phyloP scores from a whole-genome alignment of 2,329 filamentous ascomycete species.

The Claviceps quebecensis region DNA sequence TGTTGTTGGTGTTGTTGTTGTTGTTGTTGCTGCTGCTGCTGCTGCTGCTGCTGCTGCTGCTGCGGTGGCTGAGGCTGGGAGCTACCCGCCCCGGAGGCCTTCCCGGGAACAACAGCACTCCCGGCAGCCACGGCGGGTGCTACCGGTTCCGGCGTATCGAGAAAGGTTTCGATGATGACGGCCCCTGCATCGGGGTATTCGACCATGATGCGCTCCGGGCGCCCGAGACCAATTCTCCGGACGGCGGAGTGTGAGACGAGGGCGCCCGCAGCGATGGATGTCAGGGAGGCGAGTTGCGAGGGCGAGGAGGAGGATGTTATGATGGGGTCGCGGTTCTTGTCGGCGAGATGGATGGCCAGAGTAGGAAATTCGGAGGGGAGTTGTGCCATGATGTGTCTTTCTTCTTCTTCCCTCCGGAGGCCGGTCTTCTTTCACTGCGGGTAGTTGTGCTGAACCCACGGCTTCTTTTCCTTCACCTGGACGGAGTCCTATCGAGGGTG shows the following conservation, averaged over 20 bases:
- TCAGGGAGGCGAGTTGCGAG: constrained; percentile 34
- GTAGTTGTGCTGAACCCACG: too few relatives aligned
- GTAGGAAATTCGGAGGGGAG: constrained; percentile 34
- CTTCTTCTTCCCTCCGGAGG: background rate
- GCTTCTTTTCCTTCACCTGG: too few relatives aligned
- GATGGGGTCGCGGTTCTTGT: constrained; percentile 42
- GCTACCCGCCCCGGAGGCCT: background rate
- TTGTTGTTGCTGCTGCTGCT: too few relatives aligned
- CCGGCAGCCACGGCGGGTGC: constrained; percentile 5
- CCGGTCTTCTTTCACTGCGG: background rate
- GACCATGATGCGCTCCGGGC: constrained; percentile 42
- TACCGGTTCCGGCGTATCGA: constrained; percentile 23
- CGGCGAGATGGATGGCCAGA: constrained; percentile 42
- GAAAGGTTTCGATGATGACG: constrained; percentile 31
- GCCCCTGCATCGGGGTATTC: constrained; percentile 34
- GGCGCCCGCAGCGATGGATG: constrained; percentile 36
- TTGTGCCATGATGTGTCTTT: constrained; percentile 18
- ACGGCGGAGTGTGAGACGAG: constrained; percentile 39
- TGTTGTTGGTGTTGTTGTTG: too few relatives aligned
- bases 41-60: background rate
- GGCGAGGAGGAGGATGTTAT: constrained; percentile 36
- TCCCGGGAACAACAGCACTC: background rate
- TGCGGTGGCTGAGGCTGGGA: background rate
- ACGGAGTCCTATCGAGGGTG: too few relatives aligned
- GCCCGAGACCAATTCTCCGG: constrained; percentile 37